phyloP scores from a whole-genome alignment of 1,139 yeast genomes.

The Candida sp. region DNA sequence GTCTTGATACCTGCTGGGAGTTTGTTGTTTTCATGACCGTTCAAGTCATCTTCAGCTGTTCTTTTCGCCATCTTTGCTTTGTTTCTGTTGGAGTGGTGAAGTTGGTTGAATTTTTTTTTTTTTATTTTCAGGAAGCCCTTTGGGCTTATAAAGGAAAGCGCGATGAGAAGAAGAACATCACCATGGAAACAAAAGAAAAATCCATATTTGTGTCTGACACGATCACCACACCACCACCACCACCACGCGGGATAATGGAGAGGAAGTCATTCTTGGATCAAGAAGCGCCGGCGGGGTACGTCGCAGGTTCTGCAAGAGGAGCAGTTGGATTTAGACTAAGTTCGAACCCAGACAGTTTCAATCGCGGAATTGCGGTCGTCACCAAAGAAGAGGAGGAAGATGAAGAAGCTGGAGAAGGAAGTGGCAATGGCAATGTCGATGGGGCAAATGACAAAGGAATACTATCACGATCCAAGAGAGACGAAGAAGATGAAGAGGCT shows the following conservation, averaged over 20 bases:
- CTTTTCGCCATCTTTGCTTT: constrained; percentile 62
- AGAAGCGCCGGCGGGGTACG: constrained; percentile 88
- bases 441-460: constrained; percentile 25
- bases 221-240: neutral
- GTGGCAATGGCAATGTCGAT: constrained; percentile 4
- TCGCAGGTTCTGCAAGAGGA: constrained; percentile 95
- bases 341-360: constrained; percentile 65
- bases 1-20: constrained; percentile 29
- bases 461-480: constrained; percentile 25
- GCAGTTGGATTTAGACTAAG: constrained; percentile 93
- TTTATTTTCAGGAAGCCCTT: constrained; percentile 1
- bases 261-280: constrained; percentile 75
- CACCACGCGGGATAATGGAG: constrained; percentile 36
- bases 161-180: constrained; percentile 2
- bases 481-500: constrained; percentile 76
- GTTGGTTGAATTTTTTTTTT: neutral
- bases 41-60: constrained; percentile 44
- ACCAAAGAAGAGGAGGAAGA: constrained; percentile 30
- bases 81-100: neutral
- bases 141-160: constrained; percentile 2
- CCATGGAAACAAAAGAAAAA: neutral
- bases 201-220: constrained; percentile 8
- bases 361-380: constrained; percentile 40
- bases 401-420: constrained; percentile 20
- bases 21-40: constrained; percentile 27